Base-by-base conservation (phyloP, 169 alveolate species). In the Plasmodium ovale region DNA sequence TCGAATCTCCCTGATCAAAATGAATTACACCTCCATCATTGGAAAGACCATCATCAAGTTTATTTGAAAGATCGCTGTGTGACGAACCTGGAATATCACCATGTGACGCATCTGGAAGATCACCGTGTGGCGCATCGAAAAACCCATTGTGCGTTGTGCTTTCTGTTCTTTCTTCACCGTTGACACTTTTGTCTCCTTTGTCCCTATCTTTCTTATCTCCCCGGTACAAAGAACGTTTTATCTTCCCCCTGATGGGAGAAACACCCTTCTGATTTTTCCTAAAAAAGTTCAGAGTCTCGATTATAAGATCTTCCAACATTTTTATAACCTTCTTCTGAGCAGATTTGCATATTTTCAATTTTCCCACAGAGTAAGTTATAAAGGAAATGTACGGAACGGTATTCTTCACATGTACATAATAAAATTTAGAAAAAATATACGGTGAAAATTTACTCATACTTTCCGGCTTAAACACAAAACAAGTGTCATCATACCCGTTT, bases 201-300 rank as follows among this genome's bases (percentile, higher is more conserved):
- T 19, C 70, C 9, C 27, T 12, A 33, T 54, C 39, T 31, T 53
- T 71, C 37, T 25, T 42, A 59, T 27, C 56, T 35, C 29, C 27
- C n/a, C n/a, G n/a, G n/a, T n/a, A n/a, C n/a, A n/a, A n/a, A n/a
- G n/a, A n/a, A 60, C 39, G 9, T 31, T 31, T 0, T 0, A 5
- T 16, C 6, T 33, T 21, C 14, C 33, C 33, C 19, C 33, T n/a
- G 7, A 29, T 62, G 14, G 1, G 1, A 33, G 14, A 31, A 3
- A n/a, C n/a, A 14, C 9, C 2, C 23, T 14, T 72, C 33, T 49
- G 35, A 27, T 3, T 4, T 4, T 72, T 72, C 37, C 12, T 72
- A 77, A 77, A 77, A 77, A 77, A 77, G 14, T 51, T 77, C 6
- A 77, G 0, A 2, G 88, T 37, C 37, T 77, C 88, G 10, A 77